Base-by-base conservation (phyloP, 2,329 filamentous ascomycete species). In the Ceratocystis albifundus region DNA sequence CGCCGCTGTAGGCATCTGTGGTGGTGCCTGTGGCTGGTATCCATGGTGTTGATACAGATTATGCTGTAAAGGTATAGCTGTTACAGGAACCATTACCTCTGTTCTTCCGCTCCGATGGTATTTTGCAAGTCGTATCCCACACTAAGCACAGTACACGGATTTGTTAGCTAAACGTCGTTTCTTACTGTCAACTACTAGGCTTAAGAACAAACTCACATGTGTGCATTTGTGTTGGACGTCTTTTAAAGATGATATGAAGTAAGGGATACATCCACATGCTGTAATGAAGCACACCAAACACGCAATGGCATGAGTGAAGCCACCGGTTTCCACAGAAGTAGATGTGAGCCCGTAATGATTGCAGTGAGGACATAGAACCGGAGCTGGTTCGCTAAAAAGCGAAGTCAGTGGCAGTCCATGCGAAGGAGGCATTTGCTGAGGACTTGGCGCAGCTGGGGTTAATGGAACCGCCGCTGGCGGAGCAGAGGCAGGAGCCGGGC, bases 31-130 rank as follows among this genome's bases (percentile, higher is more conserved):
- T 25, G 8, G 28, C 22, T 65, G 63, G n/a, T 65, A 65, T 20
- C 25, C 48, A 4, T 28, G 41, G 12, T 41, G 32, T 44, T 65
- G 63, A 44, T 65, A 65, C 2, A 36, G 15, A 22, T 64, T 32
- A n/a, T 65, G 30, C 32, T 62, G 65, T 5, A 61, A 53, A 55
- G 62, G 66, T 8, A 65, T 53, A 5, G 65, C 36, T 12, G 61
- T 62, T 17, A 59, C 57, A 25, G 69, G 70, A 50, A 70, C 69
- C 22, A 71, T 69, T 5, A 71, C 68, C 57, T 71, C 70, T 12
- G 70, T 71, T 30, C 70, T 68, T 28, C 70, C 70, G 30, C 70
- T 71, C 6, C 71, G 70, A 45, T 72, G 71, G 55, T 71, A 72
- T n/a, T 69, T 69, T 4, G 71, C 71, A 12, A 72, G 69, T 28